These are phyloP conservation scores for Scedosporium dehoogii DNA, from an alignment of 2,329 filamentous ascomycete genomes.

Conservation along the genomic window DNA sequence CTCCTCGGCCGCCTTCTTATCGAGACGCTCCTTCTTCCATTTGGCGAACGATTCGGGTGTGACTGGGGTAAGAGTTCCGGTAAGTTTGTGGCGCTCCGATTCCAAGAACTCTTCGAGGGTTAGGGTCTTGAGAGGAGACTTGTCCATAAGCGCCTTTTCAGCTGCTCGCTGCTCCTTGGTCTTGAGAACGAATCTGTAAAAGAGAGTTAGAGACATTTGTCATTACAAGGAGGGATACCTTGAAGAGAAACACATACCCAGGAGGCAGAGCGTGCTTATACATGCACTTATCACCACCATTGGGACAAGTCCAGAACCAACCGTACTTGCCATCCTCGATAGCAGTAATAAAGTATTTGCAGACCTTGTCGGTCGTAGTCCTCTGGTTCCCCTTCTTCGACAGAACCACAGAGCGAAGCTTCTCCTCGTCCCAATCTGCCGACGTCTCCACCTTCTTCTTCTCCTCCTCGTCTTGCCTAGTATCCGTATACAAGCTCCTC, in stretches of 20 bases:
- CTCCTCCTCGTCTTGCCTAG: slow-evolving; percentile 60
- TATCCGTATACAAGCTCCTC: slow-evolving; percentile 83
- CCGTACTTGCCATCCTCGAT: slow-evolving; percentile 98
- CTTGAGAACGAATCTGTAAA: slow-evolving; percentile 77
- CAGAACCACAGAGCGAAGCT: slow-evolving; percentile 78
- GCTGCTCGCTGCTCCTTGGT: slow-evolving; percentile 93
- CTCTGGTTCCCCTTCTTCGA: slow-evolving; percentile 97
- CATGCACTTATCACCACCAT: slow-evolving; percentile 96
- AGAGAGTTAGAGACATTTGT: slow-evolving; percentile 16
- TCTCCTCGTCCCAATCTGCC: slow-evolving; percentile 96
- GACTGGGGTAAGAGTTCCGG: slow-evolving; percentile 83
- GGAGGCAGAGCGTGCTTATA: slow-evolving; percentile 93
- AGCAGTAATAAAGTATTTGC: slow-evolving; percentile 95
- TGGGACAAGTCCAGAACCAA: slow-evolving; percentile 98
- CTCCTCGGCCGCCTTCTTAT: slow-evolving; percentile 93
- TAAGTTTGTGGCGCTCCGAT: slow-evolving; percentile 90
- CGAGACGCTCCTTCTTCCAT: slow-evolving; percentile 90
- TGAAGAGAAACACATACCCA: slow-evolving; percentile 46
- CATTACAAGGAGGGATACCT: background rate
- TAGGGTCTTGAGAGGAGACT: slow-evolving; percentile 86
- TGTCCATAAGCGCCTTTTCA: slow-evolving; percentile 93
- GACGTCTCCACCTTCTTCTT: slow-evolving; percentile 87
- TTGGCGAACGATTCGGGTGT: slow-evolving; percentile 87
- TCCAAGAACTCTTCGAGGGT: slow-evolving; percentile 97
- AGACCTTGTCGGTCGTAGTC: slow-evolving; percentile 95